Percentiles rank a stretch among this genome's conserved stretches.
phyloP scores from a whole-genome alignment of 129 eudicot species.

The Artemisia annua region DNA sequence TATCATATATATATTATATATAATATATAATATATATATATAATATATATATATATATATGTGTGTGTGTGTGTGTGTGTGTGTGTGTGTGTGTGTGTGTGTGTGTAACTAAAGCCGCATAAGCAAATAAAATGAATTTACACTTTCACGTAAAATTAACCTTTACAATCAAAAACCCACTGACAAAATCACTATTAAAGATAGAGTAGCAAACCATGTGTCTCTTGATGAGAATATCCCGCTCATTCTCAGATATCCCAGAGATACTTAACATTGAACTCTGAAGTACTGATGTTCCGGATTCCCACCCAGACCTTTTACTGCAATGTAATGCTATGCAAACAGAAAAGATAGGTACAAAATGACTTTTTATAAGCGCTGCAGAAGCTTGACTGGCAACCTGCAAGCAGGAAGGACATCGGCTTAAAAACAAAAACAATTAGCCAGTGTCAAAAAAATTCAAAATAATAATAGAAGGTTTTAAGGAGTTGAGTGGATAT shows the following conservation, averaged over 20 bases:
- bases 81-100: no score
- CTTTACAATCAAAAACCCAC: slow-evolving; percentile 9
- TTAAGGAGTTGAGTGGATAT: no score
- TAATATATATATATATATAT: no score
- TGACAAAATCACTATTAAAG: slow-evolving; percentile 9
- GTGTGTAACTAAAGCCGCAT: neutral
- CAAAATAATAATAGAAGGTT: neutral
- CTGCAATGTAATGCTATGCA: slow-evolving; percentile 90
- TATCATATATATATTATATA: no score
- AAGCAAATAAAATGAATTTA: slow-evolving; percentile 8
- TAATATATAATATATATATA: no score
- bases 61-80: no score
- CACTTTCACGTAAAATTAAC: slow-evolving; percentile 8
- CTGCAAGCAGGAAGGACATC: slow-evolving; percentile 49
- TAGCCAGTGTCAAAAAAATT: slow-evolving; percentile 2
- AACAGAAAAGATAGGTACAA: slow-evolving; percentile 86
- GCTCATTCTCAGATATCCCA: slow-evolving; percentile 75
- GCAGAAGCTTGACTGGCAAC: slow-evolving; percentile 61
- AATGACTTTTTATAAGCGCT: slow-evolving; percentile 65
- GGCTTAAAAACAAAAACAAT: slow-evolving; percentile 11
- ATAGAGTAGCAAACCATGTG: slow-evolving; percentile 65
- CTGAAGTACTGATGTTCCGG: slow-evolving; percentile 65
- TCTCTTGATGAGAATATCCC: slow-evolving; percentile 85
- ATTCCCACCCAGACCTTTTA: slow-evolving; percentile 68
- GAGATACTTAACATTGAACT: slow-evolving; percentile 63